A percentile compares a stretch with the other conserved stretches of the same genome.
Conservation (phyloP, 1,284 basidiomycete genomes). For the Afroboletus lepidellus region DNA sequence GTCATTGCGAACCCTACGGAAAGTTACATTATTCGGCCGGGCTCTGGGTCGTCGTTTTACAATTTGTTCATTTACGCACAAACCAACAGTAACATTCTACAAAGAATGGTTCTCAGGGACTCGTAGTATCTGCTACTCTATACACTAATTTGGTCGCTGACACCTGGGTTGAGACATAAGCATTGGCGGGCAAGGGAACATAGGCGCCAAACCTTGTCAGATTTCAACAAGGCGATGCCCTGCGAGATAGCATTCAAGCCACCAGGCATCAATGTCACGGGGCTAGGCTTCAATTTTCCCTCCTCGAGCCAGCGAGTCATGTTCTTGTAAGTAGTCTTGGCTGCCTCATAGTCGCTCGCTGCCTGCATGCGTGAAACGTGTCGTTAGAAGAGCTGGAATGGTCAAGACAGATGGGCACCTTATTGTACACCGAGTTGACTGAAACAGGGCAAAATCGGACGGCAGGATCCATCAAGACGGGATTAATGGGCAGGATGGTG, state of each 20-base stretch:
- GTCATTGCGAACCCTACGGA: too few relatives aligned
- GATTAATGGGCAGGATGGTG: background rate
- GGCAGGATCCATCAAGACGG: background rate
- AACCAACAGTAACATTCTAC: background rate
- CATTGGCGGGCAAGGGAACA: background rate
- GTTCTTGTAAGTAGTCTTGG: background rate
- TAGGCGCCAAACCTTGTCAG: background rate
- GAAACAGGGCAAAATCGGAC: background rate
- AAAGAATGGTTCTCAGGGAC: background rate
- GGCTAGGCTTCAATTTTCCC: background rate
- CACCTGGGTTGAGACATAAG: background rate
- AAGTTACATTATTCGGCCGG: too few relatives aligned
- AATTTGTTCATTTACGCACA: too few relatives aligned
- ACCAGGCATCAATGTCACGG: background rate
- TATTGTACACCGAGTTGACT: background rate
- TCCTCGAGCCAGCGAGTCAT: background rate
- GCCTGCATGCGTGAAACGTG: background rate
- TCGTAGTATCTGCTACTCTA: background rate
- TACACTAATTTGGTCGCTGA: background rate
- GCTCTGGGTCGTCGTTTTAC: too few relatives aligned
- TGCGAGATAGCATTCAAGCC: background rate
- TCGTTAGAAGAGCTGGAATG: too few relatives aligned
- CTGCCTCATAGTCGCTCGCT: background rate
- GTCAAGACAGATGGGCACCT: background rate
- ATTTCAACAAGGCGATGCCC: background rate